Evolutionary conservation across 176 grass and related monocot species (phyloP), one percentile per base, ranked within the genome.

Genomic region (maize (Zea mays)): DNA sequence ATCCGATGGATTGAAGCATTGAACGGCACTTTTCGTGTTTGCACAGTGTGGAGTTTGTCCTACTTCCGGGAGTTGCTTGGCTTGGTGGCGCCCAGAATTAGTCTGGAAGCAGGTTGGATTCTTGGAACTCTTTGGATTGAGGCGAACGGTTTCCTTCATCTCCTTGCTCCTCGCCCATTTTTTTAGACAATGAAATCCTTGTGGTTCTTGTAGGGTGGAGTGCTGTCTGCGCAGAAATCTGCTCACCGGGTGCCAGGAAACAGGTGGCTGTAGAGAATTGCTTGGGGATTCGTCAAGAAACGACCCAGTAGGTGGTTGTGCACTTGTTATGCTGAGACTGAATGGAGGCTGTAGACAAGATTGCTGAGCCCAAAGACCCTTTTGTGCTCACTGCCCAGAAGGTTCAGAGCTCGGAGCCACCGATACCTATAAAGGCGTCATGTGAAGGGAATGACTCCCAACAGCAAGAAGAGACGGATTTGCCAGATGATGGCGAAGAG

Each of bases 391-490:
- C 74, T 39, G 41, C 76, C 62, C 79, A 62, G 69, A 83, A 90
- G 71, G 43, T 72, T 82, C 83, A 81, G 63, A 89, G 47, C 70
- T 69, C 80, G 55, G 89, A 86, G 68, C 66, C 55, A 1, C 79
- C 82, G 14, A 75, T 86, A 33, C 80, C 73, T 6, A 86, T 85
- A 65, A 86, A 87, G 62, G 84, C 85, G 11, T 88, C 82, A 20
- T 85, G 85, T 85, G 90, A 92, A 83, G 91, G 91, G 72, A 90
- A 94, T 54, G 72, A 49, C 41, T 83, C 83, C 37, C 68, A 86
- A 55, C 67, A 92, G 63, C 78, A 81, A 44, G 89, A 94, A 46
- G 79, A 79, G 75, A 94, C 81, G 60, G 91, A 93, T 86, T 71
- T 94, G 33, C 39, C 43, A 13, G 49, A 78, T 13, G 88, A 93